Percentiles rank a stretch among this genome's conserved stretches.
Evolutionary conservation across 1,284 basidiomycete genomes (phyloP).

Genomic region (Microstroma glucosiphilum): DNA sequence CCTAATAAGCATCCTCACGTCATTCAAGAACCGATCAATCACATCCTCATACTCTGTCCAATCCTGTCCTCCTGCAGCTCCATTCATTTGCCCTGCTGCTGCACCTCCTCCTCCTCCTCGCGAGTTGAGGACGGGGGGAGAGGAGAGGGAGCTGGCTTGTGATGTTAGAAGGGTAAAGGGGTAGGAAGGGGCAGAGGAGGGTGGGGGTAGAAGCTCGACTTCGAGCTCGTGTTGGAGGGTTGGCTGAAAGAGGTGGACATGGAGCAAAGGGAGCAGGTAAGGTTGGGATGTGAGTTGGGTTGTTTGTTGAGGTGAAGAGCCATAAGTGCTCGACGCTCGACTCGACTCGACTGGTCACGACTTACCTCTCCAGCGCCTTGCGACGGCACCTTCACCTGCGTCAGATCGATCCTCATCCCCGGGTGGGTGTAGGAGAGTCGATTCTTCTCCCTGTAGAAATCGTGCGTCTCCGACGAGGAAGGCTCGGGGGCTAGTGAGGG

Average conservation of each 20-base stretch:
- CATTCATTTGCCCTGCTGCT: background rate
- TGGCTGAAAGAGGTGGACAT: background rate
- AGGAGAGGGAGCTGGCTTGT: background rate
- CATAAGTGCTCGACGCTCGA: background rate
- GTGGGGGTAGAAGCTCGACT: conserved; percentile 5
- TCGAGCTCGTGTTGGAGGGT: conserved; percentile 6
- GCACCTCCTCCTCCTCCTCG: background rate
- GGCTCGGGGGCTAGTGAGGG: background rate
- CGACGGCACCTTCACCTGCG: conserved; percentile 1
- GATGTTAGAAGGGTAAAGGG: background rate
- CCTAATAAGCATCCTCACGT: conserved; percentile 1
- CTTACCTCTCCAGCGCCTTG: background rate
- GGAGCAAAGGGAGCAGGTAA: too few relatives aligned
- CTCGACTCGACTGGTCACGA: background rate
- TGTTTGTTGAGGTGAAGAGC: background rate
- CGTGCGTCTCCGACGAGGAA: background rate
- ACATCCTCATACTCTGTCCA: conserved; percentile 7
- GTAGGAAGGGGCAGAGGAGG: background rate
- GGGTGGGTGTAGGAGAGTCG: conserved; percentile 5
- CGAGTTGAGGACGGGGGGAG: background rate
- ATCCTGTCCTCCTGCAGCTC: background rate
- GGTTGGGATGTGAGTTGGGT: background rate
- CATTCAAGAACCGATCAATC: background rate
- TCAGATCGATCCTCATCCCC: conserved; percentile 3
- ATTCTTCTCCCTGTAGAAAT: conserved; percentile 7